These are phyloP conservation scores for Colletotrichum navitas DNA, from an alignment of 2,329 filamentous ascomycete genomes.

Conservation along the genomic window DNA sequence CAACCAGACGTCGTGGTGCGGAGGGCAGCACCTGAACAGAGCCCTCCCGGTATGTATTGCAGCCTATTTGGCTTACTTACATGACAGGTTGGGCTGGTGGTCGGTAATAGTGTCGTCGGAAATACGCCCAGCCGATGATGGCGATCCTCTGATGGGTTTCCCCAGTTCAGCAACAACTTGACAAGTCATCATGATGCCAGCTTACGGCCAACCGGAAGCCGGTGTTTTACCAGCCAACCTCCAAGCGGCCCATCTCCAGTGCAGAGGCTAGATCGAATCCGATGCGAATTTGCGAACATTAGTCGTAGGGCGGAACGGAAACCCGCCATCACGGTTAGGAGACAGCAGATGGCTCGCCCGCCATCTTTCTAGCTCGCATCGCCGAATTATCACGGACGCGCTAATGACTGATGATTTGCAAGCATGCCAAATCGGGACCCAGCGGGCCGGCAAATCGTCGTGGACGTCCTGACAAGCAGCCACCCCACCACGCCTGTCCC, in stretches of 20 bases:
- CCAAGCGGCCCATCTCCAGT: background rate
- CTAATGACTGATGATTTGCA: conserved; percentile 4
- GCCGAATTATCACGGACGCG: conserved; percentile 6
- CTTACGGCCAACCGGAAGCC: background rate
- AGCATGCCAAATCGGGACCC: background rate
- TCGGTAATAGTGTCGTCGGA: background rate
- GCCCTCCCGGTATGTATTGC: background rate
- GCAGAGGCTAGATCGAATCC: conserved; percentile 16
- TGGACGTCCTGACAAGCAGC: background rate
- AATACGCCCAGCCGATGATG: background rate
- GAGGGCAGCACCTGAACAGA: background rate
- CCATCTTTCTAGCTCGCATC: conserved; percentile 1
- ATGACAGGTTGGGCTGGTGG: background rate
- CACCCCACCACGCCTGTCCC: background rate
- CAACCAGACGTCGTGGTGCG: conserved; percentile 5
- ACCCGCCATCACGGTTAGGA: conserved; percentile 27
- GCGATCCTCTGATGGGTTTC: background rate
- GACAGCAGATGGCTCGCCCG: conserved; percentile 2
- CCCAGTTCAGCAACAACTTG: background rate
- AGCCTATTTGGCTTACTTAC: background rate
- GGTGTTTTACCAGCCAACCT: background rate
- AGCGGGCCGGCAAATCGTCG: no score
- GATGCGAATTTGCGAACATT: conserved; percentile 21
- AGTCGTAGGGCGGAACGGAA: conserved; percentile 17
- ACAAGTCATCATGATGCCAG: background rate